Percentiles rank a stretch among this genome's conserved stretches.
These are phyloP conservation scores for Monilinia polystroma DNA, from an alignment of 2,329 filamentous ascomycete species.

Conservation along the genomic window DNA sequence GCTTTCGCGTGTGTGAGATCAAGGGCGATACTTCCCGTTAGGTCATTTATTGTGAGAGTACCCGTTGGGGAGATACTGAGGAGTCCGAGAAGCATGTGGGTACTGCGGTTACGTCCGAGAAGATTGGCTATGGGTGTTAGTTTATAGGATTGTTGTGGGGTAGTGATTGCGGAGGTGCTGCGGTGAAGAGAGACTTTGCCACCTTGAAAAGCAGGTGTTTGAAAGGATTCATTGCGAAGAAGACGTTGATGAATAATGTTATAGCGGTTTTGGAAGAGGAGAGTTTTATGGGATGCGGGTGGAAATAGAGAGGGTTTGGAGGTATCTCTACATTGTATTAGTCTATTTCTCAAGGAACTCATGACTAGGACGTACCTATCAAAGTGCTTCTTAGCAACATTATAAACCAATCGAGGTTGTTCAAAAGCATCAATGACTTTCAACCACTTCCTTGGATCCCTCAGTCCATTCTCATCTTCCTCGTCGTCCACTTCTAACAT, in stretches of 20 bases:
- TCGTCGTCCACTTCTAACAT: slow-evolving; percentile 54
- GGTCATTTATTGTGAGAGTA: slow-evolving; percentile 76
- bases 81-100: slow-evolving; percentile 83
- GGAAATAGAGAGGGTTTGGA: slow-evolving; percentile 72
- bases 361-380: slow-evolving; percentile 60
- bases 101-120: slow-evolving; percentile 75
- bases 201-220: slow-evolving; percentile 71
- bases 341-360: slow-evolving; percentile 3
- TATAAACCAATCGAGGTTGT: slow-evolving; percentile 77
- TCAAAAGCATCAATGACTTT: slow-evolving; percentile 81
- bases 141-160: slow-evolving; percentile 68
- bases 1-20: slow-evolving; percentile 78
- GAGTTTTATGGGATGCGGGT: slow-evolving; percentile 75
- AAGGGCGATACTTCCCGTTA: slow-evolving; percentile 82
- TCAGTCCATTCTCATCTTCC: slow-evolving; percentile 54
- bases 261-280: slow-evolving; percentile 84
- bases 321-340: slow-evolving; percentile 49
- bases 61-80: slow-evolving; percentile 79
- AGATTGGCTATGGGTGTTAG: slow-evolving; percentile 81
- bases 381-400: slow-evolving; percentile 83
- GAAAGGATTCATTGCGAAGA: slow-evolving; percentile 89
- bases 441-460: slow-evolving; percentile 77
- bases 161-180: slow-evolving; percentile 55
- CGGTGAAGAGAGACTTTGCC: slow-evolving; percentile 56
- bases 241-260: slow-evolving; percentile 90